A percentile compares a stretch with the other conserved stretches of the same genome.
Evolutionary conservation across 116 monocot genomes (phyloP).

Genomic region (Papilionanthe hybrid): DNA sequence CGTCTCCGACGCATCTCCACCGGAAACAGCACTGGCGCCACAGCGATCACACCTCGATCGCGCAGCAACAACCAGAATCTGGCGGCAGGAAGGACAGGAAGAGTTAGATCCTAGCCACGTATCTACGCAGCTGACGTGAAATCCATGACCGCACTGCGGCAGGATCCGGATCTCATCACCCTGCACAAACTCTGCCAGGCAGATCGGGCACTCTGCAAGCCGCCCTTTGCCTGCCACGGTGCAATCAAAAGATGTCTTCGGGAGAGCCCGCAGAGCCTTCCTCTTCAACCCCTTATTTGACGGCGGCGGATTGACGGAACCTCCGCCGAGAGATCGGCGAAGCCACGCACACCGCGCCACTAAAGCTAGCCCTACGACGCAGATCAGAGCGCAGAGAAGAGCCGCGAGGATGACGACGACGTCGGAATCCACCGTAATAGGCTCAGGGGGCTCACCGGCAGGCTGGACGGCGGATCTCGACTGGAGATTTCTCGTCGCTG

Average conservation of each 20-base stretch:
- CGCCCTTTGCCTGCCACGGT: neutral
- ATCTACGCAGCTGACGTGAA: constrained; percentile 45
- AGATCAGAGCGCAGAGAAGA: constrained; percentile 45
- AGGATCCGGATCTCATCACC: constrained; percentile 32
- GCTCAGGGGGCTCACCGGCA: constrained; percentile 2
- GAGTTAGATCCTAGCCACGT: constrained; percentile 32
- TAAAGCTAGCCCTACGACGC: constrained; percentile 34
- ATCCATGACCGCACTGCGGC: constrained; percentile 36
- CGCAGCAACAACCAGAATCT: constrained; percentile 17
- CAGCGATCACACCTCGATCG: constrained; percentile 10
- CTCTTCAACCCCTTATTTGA: constrained; percentile 31
- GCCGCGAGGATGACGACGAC: constrained; percentile 40
- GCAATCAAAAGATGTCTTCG: constrained; percentile 16
- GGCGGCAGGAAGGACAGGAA: constrained; percentile 38
- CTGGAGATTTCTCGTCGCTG: constrained; percentile 14
- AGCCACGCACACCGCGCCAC: constrained; percentile 27
- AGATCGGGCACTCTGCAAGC: constrained; percentile 20
- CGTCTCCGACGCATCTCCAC: neutral
- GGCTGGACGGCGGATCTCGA: neutral
- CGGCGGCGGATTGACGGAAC: neutral
- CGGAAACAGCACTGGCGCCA: constrained; percentile 11
- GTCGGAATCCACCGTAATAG: constrained; percentile 24
- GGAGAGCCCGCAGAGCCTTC: constrained; percentile 26
- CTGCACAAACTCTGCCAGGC: constrained; percentile 27
- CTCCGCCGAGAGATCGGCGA: constrained; percentile 7